Base-by-base conservation (phyloP, 768 basidiomycete genomes). In the Boletus coccyginus region DNA sequence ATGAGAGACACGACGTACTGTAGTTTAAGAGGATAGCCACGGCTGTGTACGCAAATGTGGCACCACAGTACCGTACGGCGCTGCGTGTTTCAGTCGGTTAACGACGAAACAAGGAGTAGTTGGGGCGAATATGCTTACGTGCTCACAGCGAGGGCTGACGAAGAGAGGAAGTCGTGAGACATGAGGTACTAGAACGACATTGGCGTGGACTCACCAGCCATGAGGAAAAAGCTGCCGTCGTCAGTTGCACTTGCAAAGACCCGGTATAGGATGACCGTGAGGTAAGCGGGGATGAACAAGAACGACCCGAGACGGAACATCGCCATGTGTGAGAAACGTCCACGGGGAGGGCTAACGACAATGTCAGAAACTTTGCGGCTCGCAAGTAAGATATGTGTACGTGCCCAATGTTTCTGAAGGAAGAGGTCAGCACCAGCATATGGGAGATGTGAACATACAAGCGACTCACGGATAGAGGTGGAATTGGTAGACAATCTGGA, bases 241-340 rank as follows among this genome's bases (percentile, higher is more conserved):
- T 85, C 84, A 13, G 78, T 73, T 11, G 81, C 71, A 67, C 85
- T 88, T 29, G 90, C 90, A 53, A 97, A 81, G 32, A 74, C 75
- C 39, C 87, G 89, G 69, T 86, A 94, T 45, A 85, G 77, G 48
- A 82, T 78, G 35, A 96, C 87, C 7, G 85, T 83, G 43, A 95
- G 78, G 72, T 98, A 97, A 17, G 92, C 85, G 3, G 94, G 94
- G 59, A 98, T 87, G 73, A 93, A 97, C 35, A 96, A 76, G 21
- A 87, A 69, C 7, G 90, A 88, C 43, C 93, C 93, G 16, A 95
- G 75, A 48, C 93, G 87, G 80, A 93, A 94, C 92, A 94, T 95
- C 5, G 90, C 82, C 31, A 92, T 75, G 67, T 91, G 90, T 4
- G 90, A 91, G 69, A 90, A 92, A 45, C 87, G 85, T 41, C 89